phyloP scores from a whole-genome alignment of 371 early-diverging fungal species.

The Zopfochytrium polystomum region DNA sequence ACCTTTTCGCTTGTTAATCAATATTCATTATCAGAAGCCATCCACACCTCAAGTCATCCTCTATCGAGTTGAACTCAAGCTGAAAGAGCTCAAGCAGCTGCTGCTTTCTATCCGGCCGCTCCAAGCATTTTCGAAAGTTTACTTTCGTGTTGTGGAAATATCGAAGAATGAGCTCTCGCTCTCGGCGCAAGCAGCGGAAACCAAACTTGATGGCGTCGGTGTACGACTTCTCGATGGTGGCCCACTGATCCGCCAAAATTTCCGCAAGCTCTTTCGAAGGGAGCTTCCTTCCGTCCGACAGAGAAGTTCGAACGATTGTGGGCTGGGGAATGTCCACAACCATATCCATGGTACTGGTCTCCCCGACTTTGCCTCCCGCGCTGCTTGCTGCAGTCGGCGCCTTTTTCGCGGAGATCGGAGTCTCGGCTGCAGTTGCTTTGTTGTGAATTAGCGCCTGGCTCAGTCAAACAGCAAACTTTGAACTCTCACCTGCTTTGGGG shows the following conservation, averaged over 20 bases:
- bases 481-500: too few relatives aligned
- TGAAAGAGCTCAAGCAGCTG: conserved; percentile 49
- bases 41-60: conserved; percentile 52
- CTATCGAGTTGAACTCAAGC: conserved; percentile 51
- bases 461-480: too few relatives aligned
- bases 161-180: conserved; percentile 39
- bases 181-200: conserved; percentile 49
- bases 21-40: background rate
- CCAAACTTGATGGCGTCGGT: conserved; percentile 52
- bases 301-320: conserved; percentile 17
- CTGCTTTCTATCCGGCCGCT: conserved; percentile 53
- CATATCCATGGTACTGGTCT: too few relatives aligned
- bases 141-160: conserved; percentile 49
- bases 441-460: too few relatives aligned
- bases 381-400: background rate
- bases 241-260: conserved; percentile 53
- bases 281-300: conserved; percentile 33
- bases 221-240: conserved; percentile 50
- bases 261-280: conserved; percentile 49
- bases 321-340: conserved; percentile 25
- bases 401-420: too few relatives aligned
- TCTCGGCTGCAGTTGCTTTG: too few relatives aligned
- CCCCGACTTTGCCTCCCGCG: too few relatives aligned
- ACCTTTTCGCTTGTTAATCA: conserved; percentile 21
- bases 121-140: conserved; percentile 45